Conservation (phyloP, 495 filamentous ascomycete genomes). For the Podospora pseudopauciseta region DNA sequence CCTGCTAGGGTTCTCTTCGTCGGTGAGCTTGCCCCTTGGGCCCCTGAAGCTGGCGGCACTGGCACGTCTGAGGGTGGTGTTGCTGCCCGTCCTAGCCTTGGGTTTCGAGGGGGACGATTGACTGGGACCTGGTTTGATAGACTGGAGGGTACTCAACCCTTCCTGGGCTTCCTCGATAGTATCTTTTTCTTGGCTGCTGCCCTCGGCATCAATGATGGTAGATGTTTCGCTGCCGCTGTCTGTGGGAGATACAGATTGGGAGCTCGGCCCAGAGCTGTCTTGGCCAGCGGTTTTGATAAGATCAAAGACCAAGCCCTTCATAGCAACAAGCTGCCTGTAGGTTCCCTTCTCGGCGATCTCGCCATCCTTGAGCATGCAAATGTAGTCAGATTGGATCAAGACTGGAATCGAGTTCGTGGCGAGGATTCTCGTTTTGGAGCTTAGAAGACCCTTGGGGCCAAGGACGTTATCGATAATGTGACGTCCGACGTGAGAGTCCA, state of each 20-base stretch:
- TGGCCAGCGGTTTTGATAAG: constrained; percentile 75
- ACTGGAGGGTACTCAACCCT: constrained; percentile 61
- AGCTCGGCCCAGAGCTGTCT: constrained; percentile 37
- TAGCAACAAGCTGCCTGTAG: constrained; percentile 84
- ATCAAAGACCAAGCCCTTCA: constrained; percentile 85
- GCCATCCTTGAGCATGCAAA: constrained; percentile 77
- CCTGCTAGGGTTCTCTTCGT: constrained; percentile 70
- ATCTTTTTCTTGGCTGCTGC: constrained; percentile 46
- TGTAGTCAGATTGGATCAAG: constrained; percentile 75
- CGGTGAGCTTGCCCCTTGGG: constrained; percentile 72
- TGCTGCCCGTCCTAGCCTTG: constrained; percentile 63
- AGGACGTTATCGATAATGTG: constrained; percentile 94
- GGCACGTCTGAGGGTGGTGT: constrained; percentile 76
- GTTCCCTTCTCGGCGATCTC: constrained; percentile 83
- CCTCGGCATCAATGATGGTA: constrained; percentile 53
- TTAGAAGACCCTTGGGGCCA: constrained; percentile 76
- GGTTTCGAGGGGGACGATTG: constrained; percentile 30
- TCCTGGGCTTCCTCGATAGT: constrained; percentile 73
- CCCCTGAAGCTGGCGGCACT: constrained; percentile 88
- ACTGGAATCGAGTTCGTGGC: constrained; percentile 97
- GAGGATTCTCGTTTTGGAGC: constrained; percentile 83
- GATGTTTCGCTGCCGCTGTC: constrained; percentile 58
- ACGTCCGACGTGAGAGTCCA: constrained; percentile 95
- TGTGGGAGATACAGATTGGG: constrained; percentile 26
- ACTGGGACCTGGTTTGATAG: constrained; percentile 57